Evolutionary conservation across 495 filamentous ascomycete genomes (phyloP).

Genomic region (Aspergillus mulundensis): DNA sequence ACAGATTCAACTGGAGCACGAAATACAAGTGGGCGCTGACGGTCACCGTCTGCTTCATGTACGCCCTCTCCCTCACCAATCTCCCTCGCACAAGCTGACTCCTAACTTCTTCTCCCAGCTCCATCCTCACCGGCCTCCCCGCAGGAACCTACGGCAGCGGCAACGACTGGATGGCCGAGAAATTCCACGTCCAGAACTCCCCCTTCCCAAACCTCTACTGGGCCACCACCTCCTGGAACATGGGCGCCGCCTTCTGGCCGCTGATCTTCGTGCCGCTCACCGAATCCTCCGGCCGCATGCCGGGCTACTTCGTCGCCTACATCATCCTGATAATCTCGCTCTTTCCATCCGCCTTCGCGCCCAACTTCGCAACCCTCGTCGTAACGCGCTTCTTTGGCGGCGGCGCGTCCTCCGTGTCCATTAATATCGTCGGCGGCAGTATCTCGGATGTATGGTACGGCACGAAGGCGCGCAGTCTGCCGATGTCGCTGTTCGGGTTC

Average conservation of each 20-base stretch:
- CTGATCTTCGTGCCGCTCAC: constrained; percentile 50
- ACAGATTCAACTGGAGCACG: constrained; percentile 19
- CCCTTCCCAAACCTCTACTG: constrained; percentile 45
- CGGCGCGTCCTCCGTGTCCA: constrained; percentile 42
- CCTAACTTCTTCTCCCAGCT: constrained; percentile 16
- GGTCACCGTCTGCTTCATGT: constrained; percentile 41
- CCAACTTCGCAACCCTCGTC: constrained; percentile 50
- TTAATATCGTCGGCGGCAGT: constrained; percentile 45
- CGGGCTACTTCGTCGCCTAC: constrained; percentile 48
- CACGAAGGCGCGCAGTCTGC: constrained; percentile 35
- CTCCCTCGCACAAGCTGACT: not conserved
- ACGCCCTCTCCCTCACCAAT: not conserved
- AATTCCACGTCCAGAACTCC: constrained; percentile 39
- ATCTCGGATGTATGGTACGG: constrained; percentile 44
- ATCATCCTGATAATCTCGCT: constrained; percentile 43
- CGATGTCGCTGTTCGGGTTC: constrained; percentile 44
- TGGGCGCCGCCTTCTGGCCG: constrained; percentile 51
- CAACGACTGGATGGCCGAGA: constrained; percentile 33
- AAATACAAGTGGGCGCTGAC: constrained; percentile 39
- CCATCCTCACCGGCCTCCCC: constrained; percentile 40
- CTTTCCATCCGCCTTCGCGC: constrained; percentile 47
- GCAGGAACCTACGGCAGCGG: constrained; percentile 41
- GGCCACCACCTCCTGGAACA: constrained; percentile 48
- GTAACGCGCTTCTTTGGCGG: constrained; percentile 49
- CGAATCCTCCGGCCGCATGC: constrained; percentile 48